Percentiles rank a stretch among this genome's conserved stretches.
phyloP scores from a whole-genome alignment of 495 filamentous ascomycete genomes.

The Daldinia bambusicola region DNA sequence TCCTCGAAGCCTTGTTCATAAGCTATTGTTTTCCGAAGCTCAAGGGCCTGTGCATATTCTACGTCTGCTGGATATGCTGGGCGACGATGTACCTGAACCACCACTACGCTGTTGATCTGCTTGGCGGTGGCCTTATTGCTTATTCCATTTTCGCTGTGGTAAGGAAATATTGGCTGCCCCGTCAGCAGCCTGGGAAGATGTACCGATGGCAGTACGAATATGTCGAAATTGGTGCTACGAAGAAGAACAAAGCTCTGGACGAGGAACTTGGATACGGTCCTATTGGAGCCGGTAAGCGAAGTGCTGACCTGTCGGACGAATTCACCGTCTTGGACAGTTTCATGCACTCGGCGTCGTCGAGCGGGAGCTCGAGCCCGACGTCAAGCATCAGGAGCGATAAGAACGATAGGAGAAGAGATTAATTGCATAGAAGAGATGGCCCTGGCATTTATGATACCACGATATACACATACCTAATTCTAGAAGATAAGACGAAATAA shows the following conservation, averaged over 20 bases:
- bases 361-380: conserved; percentile 35
- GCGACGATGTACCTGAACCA: conserved; percentile 98
- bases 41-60: conserved; percentile 77
- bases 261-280: conserved; percentile 52
- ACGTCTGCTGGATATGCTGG: conserved; percentile 95
- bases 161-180: conserved; percentile 80
- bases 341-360: conserved; percentile 36
- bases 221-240: conserved; percentile 73
- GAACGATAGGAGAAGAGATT: conserved; percentile 34
- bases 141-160: conserved; percentile 82
- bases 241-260: conserved; percentile 47
- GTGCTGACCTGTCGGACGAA: conserved; percentile 26
- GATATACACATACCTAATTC: conserved; percentile 32
- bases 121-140: conserved; percentile 84
- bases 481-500: conserved; percentile 25
- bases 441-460: conserved; percentile 42
- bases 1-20: conserved; percentile 92
- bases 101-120: conserved; percentile 93
- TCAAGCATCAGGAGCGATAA: conserved; percentile 29
- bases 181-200: conserved; percentile 81
- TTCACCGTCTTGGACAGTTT: conserved; percentile 41
- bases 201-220: conserved; percentile 97
- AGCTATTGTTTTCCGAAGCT: conserved; percentile 85
- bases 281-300: conserved; percentile 20
- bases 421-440: conserved; percentile 28